phyloP scores from a whole-genome alignment of 2,329 filamentous ascomycete genomes.

The Ilyonectria destructans region DNA sequence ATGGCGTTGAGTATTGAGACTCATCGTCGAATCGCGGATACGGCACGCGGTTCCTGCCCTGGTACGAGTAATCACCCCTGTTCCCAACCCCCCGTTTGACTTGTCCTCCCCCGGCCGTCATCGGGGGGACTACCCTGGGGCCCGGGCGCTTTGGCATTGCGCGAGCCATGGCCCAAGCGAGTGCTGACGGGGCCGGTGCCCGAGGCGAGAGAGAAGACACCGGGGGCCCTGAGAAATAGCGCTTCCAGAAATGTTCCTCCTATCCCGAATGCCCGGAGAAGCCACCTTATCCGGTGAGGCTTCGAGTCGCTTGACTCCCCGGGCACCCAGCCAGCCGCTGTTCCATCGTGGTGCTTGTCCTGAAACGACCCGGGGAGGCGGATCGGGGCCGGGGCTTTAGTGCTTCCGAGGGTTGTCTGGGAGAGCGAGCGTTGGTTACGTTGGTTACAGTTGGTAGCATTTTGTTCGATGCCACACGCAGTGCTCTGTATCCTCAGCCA shows the following conservation, averaged over 20 bases:
- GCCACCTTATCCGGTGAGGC: conserved; percentile 28
- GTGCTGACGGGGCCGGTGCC: background rate
- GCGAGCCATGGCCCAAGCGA: conserved; percentile 10
- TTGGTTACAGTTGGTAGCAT: conserved; percentile 1
- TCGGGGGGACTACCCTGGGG: background rate
- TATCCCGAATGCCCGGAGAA: conserved; percentile 22
- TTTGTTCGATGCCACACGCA: background rate
- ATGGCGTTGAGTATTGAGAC: background rate
- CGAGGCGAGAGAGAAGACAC: conserved; percentile 6
- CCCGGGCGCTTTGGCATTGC: conserved; percentile 5
- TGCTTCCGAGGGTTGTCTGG: conserved; percentile 2
- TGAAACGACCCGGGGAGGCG: conserved; percentile 31
- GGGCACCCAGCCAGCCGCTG: conserved; percentile 1
- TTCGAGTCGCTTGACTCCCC: background rate
- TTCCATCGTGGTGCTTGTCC: conserved; percentile 21
- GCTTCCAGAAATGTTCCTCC: conserved; percentile 35
- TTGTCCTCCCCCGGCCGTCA: background rate
- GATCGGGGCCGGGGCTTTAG: conserved; percentile 12
- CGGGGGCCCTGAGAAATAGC: background rate
- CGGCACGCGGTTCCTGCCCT: background rate
- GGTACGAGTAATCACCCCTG: background rate
- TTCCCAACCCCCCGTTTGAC: conserved; percentile 2
- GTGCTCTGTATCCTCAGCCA: background rate
- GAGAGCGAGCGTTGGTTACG: background rate
- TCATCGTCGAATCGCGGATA: background rate